phyloP scores from a whole-genome alignment of 2,329 filamentous ascomycete genomes.

The Aschersonia sp. region DNA sequence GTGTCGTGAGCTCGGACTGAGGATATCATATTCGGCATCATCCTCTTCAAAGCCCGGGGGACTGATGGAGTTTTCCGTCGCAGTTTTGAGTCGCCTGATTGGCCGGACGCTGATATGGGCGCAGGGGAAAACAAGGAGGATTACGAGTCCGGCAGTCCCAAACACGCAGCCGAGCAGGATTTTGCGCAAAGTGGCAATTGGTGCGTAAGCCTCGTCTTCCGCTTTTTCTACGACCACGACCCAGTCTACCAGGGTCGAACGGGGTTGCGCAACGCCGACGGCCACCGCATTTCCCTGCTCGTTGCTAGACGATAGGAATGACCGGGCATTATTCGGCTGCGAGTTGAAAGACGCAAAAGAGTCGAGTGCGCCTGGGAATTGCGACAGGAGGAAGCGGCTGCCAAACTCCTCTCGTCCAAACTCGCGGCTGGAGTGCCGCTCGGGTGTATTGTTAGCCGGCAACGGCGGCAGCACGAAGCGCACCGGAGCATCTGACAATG shows the following conservation, averaged over 20 bases:
- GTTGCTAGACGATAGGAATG: slow-evolving; percentile 53
- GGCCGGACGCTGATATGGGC: slow-evolving; percentile 72
- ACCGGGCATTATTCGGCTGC: slow-evolving; percentile 49
- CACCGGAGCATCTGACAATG: slow-evolving; percentile 29
- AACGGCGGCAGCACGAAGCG: slow-evolving; percentile 47
- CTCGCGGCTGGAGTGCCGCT: slow-evolving; percentile 28
- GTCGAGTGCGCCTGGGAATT: slow-evolving; percentile 48
- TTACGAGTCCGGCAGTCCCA: slow-evolving; percentile 58
- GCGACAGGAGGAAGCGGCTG: slow-evolving; percentile 39
- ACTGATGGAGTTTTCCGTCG: slow-evolving; percentile 58
- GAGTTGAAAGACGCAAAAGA: slow-evolving; percentile 38
- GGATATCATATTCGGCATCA: slow-evolving; percentile 30
- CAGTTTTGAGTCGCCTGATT: slow-evolving; percentile 59
- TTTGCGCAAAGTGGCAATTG: slow-evolving; percentile 60
- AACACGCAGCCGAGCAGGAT: slow-evolving; percentile 79
- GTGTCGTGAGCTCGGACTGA: slow-evolving; percentile 22
- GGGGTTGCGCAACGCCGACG: slow-evolving; percentile 63
- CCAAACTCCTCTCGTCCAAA: slow-evolving; percentile 24
- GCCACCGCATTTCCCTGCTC: slow-evolving; percentile 57
- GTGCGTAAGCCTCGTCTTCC: slow-evolving; percentile 57
- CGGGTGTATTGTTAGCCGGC: slow-evolving; percentile 18
- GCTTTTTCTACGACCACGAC: slow-evolving; percentile 67
- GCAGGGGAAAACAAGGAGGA: slow-evolving; percentile 60
- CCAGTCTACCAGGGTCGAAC: slow-evolving; percentile 62
- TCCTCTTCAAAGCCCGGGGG: slow-evolving; percentile 45